A percentile compares a stretch with the other conserved stretches of the same genome.
Conservation (phyloP, 2,329 filamentous ascomycete species). For the Domatiomyces catenatus region DNA sequence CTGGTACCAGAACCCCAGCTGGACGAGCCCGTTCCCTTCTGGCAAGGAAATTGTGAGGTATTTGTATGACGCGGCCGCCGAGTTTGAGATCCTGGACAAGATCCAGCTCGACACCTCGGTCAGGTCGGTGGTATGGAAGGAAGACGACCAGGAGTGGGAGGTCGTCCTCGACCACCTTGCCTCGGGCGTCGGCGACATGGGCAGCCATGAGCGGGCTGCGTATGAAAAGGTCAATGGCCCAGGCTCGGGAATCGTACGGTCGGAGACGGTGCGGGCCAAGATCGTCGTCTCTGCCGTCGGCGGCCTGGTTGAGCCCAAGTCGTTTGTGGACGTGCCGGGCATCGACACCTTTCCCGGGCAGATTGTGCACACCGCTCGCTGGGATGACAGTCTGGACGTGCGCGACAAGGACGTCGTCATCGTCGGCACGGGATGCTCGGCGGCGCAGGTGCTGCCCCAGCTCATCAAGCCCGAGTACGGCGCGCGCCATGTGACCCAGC, state of each 20-base stretch:
- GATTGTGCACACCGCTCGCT: slow-evolving; percentile 44
- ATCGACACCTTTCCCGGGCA: slow-evolving; percentile 39
- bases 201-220: slow-evolving; percentile 30
- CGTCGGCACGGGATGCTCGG: slow-evolving; percentile 43
- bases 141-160: slow-evolving; percentile 40
- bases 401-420: slow-evolving; percentile 42
- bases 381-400: slow-evolving; percentile 35
- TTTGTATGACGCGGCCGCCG: slow-evolving; percentile 37
- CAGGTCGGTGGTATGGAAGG: slow-evolving; percentile 36
- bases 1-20: slow-evolving; percentile 38
- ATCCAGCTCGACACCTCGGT: slow-evolving; percentile 45
- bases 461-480: slow-evolving; percentile 32
- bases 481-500: slow-evolving; percentile 42
- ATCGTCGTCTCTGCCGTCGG: slow-evolving; percentile 42
- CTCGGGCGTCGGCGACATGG: slow-evolving; percentile 40
- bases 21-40: slow-evolving; percentile 35
- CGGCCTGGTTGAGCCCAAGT: slow-evolving; percentile 36
- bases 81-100: slow-evolving; percentile 39
- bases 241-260: slow-evolving; percentile 33
- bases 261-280: slow-evolving; percentile 39
- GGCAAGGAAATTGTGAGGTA: slow-evolving; percentile 38
- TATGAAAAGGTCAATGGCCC: slow-evolving; percentile 31
- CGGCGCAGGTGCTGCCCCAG: slow-evolving; percentile 40
- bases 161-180: slow-evolving; percentile 36
- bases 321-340: slow-evolving; percentile 35